Conservation (phyloP, 1,139 yeast species). For the Scheffersomyces titani region DNA sequence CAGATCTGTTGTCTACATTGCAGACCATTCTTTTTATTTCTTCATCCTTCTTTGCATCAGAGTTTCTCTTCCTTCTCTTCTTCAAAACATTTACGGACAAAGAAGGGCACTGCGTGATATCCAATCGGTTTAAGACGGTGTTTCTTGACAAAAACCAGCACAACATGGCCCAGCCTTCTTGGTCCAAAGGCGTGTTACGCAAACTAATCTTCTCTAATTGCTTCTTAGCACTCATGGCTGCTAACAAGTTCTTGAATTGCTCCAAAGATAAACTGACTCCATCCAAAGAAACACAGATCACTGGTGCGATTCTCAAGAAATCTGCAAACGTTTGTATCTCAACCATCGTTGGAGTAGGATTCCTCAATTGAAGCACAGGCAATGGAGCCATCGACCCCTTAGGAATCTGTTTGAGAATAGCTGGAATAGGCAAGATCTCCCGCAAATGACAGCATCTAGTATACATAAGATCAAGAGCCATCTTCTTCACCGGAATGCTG, state of each 20-base stretch:
- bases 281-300: conserved; percentile 66
- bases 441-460: conserved; percentile 76
- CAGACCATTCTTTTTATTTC: conserved; percentile 55
- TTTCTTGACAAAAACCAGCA: conserved; percentile 72
- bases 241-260: conserved; percentile 62
- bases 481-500: conserved; percentile 40
- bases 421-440: conserved; percentile 75
- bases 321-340: conserved; percentile 77
- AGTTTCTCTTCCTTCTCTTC: conserved; percentile 27
- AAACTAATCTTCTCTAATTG: conserved; percentile 67
- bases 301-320: conserved; percentile 72
- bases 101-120: conserved; percentile 71
- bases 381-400: conserved; percentile 69
- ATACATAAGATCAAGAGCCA: conserved; percentile 64
- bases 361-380: conserved; percentile 62
- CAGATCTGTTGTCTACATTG: conserved; percentile 59
- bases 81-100: conserved; percentile 59
- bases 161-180: conserved; percentile 68
- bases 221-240: conserved; percentile 61
- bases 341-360: conserved; percentile 73
- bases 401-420: conserved; percentile 72
- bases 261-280: conserved; percentile 65
- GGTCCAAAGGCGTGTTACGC: conserved; percentile 68
- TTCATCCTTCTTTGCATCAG: conserved; percentile 23
- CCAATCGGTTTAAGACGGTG: conserved; percentile 55